Conservation (phyloP, 1,284 basidiomycete species). For the Ustilago sp. region DNA sequence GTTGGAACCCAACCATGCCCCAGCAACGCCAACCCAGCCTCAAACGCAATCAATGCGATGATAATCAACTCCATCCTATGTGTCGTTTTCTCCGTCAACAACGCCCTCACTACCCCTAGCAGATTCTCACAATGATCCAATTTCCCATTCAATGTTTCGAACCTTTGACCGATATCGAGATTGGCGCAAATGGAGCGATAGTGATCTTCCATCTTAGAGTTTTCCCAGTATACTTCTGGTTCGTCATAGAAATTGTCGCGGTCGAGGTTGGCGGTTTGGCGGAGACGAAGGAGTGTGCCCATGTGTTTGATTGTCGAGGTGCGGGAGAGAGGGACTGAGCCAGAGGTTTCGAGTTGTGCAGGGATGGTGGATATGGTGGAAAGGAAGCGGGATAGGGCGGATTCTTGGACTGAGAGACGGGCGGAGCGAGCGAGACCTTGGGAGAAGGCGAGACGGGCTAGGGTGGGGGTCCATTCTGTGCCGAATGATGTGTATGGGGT, state of each 20-base stretch:
- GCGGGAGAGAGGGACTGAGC: conserved; percentile 62
- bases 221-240: conserved; percentile 68
- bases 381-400: conserved; percentile 56
- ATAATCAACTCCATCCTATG: conserved; percentile 68
- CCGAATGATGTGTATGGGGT: conserved; percentile 33
- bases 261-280: conserved; percentile 63
- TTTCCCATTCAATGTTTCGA: conserved; percentile 66
- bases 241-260: conserved; percentile 67
- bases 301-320: conserved; percentile 65
- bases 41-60: conserved; percentile 63
- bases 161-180: conserved; percentile 63
- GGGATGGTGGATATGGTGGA: conserved; percentile 56
- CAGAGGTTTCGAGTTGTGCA: conserved; percentile 49
- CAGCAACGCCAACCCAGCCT: conserved; percentile 57
- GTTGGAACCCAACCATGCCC: conserved; percentile 61
- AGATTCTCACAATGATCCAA: conserved; percentile 67
- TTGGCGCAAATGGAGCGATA: conserved; percentile 63
- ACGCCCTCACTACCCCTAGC: conserved; percentile 61
- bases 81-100: conserved; percentile 63
- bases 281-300: conserved; percentile 62
- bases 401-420: conserved; percentile 64
- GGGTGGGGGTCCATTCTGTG: conserved; percentile 57
- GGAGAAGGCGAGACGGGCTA: conserved; percentile 64
- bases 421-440: conserved; percentile 67
- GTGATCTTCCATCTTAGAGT: conserved; percentile 61